Conservation (phyloP, 2,329 filamentous ascomycete species). For the Apiospora phragmitis region DNA sequence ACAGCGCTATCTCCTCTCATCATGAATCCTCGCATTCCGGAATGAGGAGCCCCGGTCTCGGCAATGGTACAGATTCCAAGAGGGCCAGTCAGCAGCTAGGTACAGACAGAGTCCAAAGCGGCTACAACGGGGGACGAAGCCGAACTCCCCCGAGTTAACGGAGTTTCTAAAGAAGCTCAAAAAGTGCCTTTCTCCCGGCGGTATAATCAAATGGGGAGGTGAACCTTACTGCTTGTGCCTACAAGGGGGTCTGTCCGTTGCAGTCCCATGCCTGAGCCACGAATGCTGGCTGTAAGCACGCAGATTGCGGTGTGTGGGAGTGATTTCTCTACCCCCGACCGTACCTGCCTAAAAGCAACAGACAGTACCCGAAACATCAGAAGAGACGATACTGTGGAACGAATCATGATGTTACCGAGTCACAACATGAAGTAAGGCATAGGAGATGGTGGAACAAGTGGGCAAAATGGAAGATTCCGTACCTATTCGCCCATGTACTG, state of each 20-base stretch:
- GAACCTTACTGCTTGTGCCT: background rate
- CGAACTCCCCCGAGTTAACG: background rate
- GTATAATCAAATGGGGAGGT: background rate
- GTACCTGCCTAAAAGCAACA: conserved; percentile 4
- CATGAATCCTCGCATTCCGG: background rate
- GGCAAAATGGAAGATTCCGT: background rate
- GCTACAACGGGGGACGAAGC: background rate
- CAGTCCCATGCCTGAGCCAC: background rate
- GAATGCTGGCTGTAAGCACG: background rate
- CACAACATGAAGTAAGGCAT: background rate
- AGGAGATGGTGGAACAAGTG: background rate
- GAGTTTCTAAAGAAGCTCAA: background rate
- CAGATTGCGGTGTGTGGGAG: background rate
- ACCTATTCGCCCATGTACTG: background rate
- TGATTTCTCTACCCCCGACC: background rate
- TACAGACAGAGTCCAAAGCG: background rate
- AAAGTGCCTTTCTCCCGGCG: background rate
- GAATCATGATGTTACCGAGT: background rate
- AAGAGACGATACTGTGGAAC: background rate
- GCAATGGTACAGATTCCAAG: background rate
- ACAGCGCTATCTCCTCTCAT: background rate
- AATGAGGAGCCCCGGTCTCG: background rate
- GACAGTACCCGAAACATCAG: background rate
- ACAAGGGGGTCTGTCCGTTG: background rate
- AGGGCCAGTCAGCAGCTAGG: background rate